phyloP scores from a whole-genome alignment of 345 rosid genomes.

The Brassica juncea region DNA sequence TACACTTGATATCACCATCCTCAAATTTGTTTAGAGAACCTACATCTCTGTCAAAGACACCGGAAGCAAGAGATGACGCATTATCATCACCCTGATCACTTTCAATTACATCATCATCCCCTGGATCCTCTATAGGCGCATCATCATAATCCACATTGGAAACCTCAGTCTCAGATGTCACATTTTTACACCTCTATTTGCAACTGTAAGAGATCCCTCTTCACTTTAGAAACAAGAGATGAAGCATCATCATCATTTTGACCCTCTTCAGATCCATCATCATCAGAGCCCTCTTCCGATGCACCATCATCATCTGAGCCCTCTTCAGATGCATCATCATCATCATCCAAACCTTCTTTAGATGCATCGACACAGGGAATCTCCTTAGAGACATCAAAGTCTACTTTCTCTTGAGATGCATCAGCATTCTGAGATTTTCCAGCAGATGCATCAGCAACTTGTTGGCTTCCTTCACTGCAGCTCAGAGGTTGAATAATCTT shows the following conservation, averaged over 20 bases:
- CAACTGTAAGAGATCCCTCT: background rate
- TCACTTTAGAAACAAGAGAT: background rate
- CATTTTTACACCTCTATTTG: background rate
- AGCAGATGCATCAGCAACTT: background rate
- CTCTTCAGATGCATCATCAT: background rate
- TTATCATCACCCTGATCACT: background rate
- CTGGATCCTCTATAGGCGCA: background rate
- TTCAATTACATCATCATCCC: background rate
- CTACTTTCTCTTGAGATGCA: background rate
- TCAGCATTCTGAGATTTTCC: background rate
- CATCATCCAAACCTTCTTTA: background rate
- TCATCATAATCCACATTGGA: constrained; percentile 1
- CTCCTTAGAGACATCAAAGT: background rate
- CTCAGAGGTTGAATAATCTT: background rate
- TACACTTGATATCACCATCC: background rate
- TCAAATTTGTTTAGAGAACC: background rate
- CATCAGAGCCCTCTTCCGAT: background rate
- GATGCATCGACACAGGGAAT: background rate
- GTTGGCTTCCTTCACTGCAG: background rate
- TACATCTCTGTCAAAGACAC: background rate
- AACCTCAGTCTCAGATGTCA: background rate
- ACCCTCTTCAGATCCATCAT: background rate
- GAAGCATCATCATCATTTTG: background rate
- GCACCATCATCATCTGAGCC: background rate
- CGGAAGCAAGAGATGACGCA: background rate